Evolutionary conservation across 2,329 filamentous ascomycete species (phyloP), one percentile per base, ranked within the genome.

Genomic region (Trichoderma breve): DNA sequence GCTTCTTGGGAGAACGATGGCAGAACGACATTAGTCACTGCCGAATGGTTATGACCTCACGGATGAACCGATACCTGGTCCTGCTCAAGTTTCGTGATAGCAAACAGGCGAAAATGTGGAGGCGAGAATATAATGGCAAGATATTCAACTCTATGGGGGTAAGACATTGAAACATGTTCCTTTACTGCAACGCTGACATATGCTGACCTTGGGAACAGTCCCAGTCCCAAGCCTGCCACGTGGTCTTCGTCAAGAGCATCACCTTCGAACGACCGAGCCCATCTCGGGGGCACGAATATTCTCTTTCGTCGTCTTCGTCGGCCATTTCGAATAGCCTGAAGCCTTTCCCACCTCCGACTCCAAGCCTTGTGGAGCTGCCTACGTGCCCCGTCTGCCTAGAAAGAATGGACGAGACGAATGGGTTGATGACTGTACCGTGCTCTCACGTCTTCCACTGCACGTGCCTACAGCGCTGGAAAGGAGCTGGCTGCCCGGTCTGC

Each of bases 371-470:
- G 69, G 96, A 99, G 82, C 85, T 99, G 14, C 96, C 96, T 2
- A 98, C 96, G 1, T 99, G 96, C 75, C 95, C 96, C 0, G 96
- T 99, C 11, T 99, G 96, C 76, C 87, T 99, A 6, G 96, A 99
- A 81, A 91, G 95, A 62, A 99, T 99, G 96, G 96, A 99, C 78
- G 95, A 98, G 80, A 98, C 95, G 0, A 97, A 94, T 0, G 96
- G 96, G 0, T 86, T 99, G 3, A 89, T 99, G 79, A 99, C 96
- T 1, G 98, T 98, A 53, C 91, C 97, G 34, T 99, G 96, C 79
- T 95, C 98, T 78, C 96, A 99, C 78, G 94, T 98, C 66, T 99
- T 99, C 79, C 96, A 99, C 80, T 98, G 96, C 79, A 95, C 92
- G 1, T 99, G 96, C 81, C 86, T 99, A 1, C 93, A 97, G 78